Evolutionary conservation across 2,329 filamentous ascomycete species (phyloP).

Genomic region (Pezicula neosporulosa): DNA sequence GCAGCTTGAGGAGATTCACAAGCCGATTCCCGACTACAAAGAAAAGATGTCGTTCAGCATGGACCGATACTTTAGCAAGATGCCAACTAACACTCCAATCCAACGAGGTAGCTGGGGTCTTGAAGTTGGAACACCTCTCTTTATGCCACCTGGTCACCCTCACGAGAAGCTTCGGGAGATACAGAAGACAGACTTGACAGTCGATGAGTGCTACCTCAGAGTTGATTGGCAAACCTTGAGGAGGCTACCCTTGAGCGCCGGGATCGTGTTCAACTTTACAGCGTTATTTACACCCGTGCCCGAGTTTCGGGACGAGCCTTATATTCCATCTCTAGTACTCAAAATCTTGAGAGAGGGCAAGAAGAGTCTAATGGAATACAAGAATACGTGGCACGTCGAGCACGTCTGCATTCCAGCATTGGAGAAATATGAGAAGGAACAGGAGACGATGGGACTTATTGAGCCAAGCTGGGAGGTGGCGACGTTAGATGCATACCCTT

Average conservation of each 20-base stretch:
- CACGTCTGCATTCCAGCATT: slow-evolving; percentile 66
- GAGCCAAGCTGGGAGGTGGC: slow-evolving; percentile 48
- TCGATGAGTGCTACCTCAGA: slow-evolving; percentile 63
- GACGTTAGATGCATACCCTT: slow-evolving; percentile 74
- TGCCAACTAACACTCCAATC: slow-evolving; percentile 71
- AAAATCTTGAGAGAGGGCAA: slow-evolving; percentile 72
- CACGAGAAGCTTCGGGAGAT: slow-evolving; percentile 56
- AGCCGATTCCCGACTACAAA: slow-evolving; percentile 75
- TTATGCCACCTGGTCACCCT: slow-evolving; percentile 66
- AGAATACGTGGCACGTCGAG: slow-evolving; percentile 77
- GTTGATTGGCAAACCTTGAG: slow-evolving; percentile 89
- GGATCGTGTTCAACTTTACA: slow-evolving; percentile 85
- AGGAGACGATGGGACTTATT: slow-evolving; percentile 59
- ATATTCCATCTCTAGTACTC: slow-evolving; percentile 63
- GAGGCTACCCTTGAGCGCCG: slow-evolving; percentile 71
- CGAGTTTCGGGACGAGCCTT: slow-evolving; percentile 69
- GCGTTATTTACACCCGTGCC: slow-evolving; percentile 74
- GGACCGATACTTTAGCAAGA: slow-evolving; percentile 79
- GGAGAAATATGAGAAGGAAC: slow-evolving; percentile 60
- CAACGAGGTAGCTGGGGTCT: slow-evolving; percentile 84
- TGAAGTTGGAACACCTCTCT: slow-evolving; percentile 72
- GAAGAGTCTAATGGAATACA: slow-evolving; percentile 70
- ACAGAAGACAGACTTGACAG: slow-evolving; percentile 53
- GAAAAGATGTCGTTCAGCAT: slow-evolving; percentile 87
- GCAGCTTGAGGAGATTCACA: slow-evolving; percentile 68